Percentiles rank a stretch among this genome's conserved stretches.
phyloP scores from a whole-genome alignment of 208 protist species.

The Leishmania lainsoni region DNA sequence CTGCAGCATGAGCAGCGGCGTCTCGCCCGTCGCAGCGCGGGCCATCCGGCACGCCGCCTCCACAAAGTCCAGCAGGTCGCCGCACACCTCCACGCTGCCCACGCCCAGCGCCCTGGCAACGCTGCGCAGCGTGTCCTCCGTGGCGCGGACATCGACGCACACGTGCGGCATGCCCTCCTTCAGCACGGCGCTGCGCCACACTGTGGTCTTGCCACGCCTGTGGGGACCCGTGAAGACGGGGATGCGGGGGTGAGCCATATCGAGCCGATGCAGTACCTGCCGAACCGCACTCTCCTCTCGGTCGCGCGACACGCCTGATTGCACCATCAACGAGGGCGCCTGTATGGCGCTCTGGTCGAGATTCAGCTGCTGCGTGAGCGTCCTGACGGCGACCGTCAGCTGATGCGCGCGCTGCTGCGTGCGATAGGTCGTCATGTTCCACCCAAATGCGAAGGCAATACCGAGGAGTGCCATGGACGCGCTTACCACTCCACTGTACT shows the following conservation, averaged over 20 bases:
- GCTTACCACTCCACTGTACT: slow-evolving; percentile 78
- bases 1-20: too few species aligned
- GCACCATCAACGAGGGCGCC: slow-evolving; percentile 6
- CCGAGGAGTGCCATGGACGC: slow-evolving; percentile 67
- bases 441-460: slow-evolving; percentile 61
- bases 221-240: slow-evolving; percentile 68
- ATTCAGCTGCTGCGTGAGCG: slow-evolving; percentile 44
- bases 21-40: too few species aligned
- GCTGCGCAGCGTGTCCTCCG: too few species aligned
- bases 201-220: slow-evolving; percentile 70
- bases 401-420: slow-evolving; percentile 56
- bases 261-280: slow-evolving; percentile 58
- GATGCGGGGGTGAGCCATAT: slow-evolving; percentile 71
- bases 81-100: too few species aligned
- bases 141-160: too few species aligned
- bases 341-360: slow-evolving; percentile 3
- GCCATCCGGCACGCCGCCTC: too few species aligned
- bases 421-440: slow-evolving; percentile 70
- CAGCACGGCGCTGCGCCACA: slow-evolving; percentile 66
- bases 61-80: too few species aligned
- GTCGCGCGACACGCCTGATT: slow-evolving; percentile 48
- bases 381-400: slow-evolving; percentile 51
- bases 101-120: too few species aligned
- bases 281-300: slow-evolving; percentile 60
- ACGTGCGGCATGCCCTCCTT: too few species aligned